Base-by-base conservation (phyloP, 1,284 basidiomycete species). In the Polyporus tsugae region DNA sequence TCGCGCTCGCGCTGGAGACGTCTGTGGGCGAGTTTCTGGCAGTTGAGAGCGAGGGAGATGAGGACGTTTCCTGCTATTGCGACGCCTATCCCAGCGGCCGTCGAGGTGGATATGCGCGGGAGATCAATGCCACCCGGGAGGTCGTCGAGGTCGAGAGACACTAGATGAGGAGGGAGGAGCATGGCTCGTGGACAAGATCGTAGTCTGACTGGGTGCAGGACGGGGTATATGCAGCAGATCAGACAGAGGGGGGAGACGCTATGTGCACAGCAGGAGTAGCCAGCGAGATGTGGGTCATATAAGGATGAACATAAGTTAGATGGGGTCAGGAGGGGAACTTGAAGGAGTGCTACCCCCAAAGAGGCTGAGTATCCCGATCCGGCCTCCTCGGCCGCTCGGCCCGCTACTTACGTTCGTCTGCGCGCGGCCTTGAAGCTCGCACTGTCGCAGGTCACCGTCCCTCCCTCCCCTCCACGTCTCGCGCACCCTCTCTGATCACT, bases 11-110 rank as follows among this genome's bases (percentile, higher is more conserved):
- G 78, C 73, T 91, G 90, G 33, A 95, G 83, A 42, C 92, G 86
- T 74, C 87, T 86, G 81, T 98, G 96, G 0, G 95, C 95, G 6
- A 98, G 88, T 79, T 98, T 98, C 81, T 98, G 96, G 52, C 94
- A 83, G 77, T 96, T 96, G 76, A 98, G 86, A 2, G 96, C 96
- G 1, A 97, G 85, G 13, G 93, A 94, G 73, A 98, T 97, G 71
- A 98, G 87, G 6, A 97, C 80, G 78, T 98, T 98, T 59, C 96
- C 96, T 1, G 86, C 85, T 63, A 97, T 87, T 4, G 96, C 93
- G 62, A 97, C 90, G 13, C 87, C 85, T 55, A 98, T 96, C 41
- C 96, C 96, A 69, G 95, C 91, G 74, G 90, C 82, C 2, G 91
- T 89, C 59, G 84, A 81, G 19, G 84, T 82, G 33, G 84, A 87